phyloP scores from a whole-genome alignment of 2,329 filamentous ascomycete species.

The Lasiodiplodia gonubiensis region DNA sequence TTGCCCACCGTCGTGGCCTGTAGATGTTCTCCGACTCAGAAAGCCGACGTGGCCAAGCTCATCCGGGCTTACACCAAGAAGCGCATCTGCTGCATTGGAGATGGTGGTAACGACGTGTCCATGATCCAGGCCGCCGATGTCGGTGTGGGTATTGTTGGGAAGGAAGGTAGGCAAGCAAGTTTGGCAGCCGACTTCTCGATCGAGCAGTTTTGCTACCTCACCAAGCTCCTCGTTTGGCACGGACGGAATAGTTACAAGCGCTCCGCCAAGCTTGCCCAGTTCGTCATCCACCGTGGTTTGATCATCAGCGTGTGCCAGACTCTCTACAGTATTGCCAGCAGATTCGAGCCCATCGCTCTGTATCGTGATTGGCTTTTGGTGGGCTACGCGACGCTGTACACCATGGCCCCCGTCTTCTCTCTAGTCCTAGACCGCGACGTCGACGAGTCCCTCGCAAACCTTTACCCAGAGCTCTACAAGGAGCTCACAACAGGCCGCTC shows the following conservation, averaged over 20 bases:
- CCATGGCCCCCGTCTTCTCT: conserved; percentile 88
- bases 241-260: conserved; percentile 97
- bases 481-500: conserved; percentile 89
- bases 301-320: conserved; percentile 97
- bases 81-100: conserved; percentile 94
- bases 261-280: conserved; percentile 92
- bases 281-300: conserved; percentile 95
- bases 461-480: conserved; percentile 97
- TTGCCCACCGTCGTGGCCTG: conserved; percentile 94
- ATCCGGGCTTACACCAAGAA: conserved; percentile 94
- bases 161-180: conserved; percentile 93
- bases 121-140: conserved; percentile 99
- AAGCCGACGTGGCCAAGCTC: conserved; percentile 88
- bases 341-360: conserved; percentile 90
- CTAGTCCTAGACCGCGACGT: conserved; percentile 95
- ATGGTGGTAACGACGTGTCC: conserved; percentile 96
- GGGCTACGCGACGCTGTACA: conserved; percentile 95
- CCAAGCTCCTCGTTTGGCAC: conserved; percentile 98
- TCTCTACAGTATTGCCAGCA: conserved; percentile 91
- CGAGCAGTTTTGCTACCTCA: conserved; percentile 91
- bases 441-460: conserved; percentile 87
- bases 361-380: conserved; percentile 98
- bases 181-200: conserved; percentile 97
- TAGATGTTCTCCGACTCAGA: conserved; percentile 95
- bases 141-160: conserved; percentile 96